phyloP scores from a whole-genome alignment of 176 grass and related monocot genomes.

The Zizania latifolia region DNA sequence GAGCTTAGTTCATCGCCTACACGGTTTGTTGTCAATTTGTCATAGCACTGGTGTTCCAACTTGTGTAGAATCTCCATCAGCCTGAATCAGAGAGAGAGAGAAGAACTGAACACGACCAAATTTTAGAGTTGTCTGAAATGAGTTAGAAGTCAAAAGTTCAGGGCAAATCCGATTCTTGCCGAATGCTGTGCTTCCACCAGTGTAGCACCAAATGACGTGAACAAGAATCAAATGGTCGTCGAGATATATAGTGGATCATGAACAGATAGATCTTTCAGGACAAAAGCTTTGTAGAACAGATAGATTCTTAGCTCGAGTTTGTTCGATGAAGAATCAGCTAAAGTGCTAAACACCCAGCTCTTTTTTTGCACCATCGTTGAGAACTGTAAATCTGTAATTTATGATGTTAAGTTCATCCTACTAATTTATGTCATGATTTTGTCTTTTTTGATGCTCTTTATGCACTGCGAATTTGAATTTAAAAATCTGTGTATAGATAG shows the following conservation, averaged over 20 bases:
- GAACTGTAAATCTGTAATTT: too few species aligned
- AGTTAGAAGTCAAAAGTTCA: slow-evolving; percentile 5
- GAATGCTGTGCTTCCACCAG: not conserved
- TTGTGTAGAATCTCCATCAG: slow-evolving; percentile 20
- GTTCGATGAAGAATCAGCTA: too few species aligned
- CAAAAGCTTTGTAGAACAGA: slow-evolving; percentile 1
- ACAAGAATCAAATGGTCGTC: not conserved
- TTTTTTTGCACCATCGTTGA: too few species aligned
- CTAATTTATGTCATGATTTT: too few species aligned
- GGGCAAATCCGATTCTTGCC: not conserved
- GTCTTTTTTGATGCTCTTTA: too few species aligned
- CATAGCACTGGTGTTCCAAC: not conserved
- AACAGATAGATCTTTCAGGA: not conserved
- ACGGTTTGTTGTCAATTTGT: not conserved
- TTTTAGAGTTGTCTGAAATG: slow-evolving; percentile 1
- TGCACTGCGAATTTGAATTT: too few species aligned
- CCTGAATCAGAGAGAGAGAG: not conserved
- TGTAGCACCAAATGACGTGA: slow-evolving; percentile 16
- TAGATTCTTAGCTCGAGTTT: too few species aligned
- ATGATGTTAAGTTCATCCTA: too few species aligned
- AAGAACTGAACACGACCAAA: slow-evolving; percentile 1
- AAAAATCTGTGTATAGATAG: too few species aligned
- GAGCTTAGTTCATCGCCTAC: not conserved
- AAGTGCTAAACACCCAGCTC: too few species aligned
- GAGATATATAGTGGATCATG: slow-evolving; percentile 5